Conservation (phyloP, 306 rosid genomes). For the Cucumis sativus region Cucumber_9930_V3 NC_026655.2:21654501-21655000, state of each 20-base stretch:
- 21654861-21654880: slow-evolving; percentile 58
- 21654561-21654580: slow-evolving; percentile 36
- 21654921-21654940: slow-evolving; percentile 69
- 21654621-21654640: slow-evolving; percentile 92
- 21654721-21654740: slow-evolving; percentile 89
- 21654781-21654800: slow-evolving; percentile 6
- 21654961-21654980: slow-evolving; percentile 99
- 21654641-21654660: slow-evolving; percentile 97
- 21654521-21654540: not conserved
- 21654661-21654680: slow-evolving; percentile 88
- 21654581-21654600: slow-evolving; percentile 82
- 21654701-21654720: slow-evolving; percentile 58
- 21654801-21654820: not conserved
- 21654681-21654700: slow-evolving; percentile 75
- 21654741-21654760: slow-evolving; percentile 90
- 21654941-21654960: slow-evolving; percentile 79
- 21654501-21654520: not conserved
- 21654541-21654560: not conserved
- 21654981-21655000: slow-evolving; percentile 13
- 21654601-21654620: slow-evolving; percentile 90
- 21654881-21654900: slow-evolving; percentile 70
- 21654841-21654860: not conserved
- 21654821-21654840: not conserved
- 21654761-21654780: slow-evolving; percentile 64
- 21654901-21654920: slow-evolving; percentile 79